These are phyloP conservation scores for Thalassiosira mediterranea DNA, from an alignment of 352 stramenopile species.

Conservation along the genomic window DNA sequence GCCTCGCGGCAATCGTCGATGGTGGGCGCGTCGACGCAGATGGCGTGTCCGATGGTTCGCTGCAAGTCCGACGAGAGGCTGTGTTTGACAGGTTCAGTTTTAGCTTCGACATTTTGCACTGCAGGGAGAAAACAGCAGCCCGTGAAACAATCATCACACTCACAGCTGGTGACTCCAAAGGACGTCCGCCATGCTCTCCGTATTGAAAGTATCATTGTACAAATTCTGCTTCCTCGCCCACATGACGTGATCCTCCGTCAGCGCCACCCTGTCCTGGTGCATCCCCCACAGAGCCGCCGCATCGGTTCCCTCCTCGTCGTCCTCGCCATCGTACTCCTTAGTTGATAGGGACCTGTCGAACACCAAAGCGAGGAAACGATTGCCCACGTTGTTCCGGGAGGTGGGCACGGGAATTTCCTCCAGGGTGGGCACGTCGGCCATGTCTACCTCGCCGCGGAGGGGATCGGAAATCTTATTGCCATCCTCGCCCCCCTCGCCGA, in stretches of 20 bases:
- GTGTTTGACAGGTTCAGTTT: background rate
- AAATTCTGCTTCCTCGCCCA: slow-evolving; percentile 80
- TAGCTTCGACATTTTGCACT: slow-evolving; percentile 17
- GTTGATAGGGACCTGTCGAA: slow-evolving; percentile 61
- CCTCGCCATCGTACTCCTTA: slow-evolving; percentile 18
- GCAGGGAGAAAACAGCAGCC: background rate
- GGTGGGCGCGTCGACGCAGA: slow-evolving; percentile 75
- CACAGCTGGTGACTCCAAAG: slow-evolving; percentile 79
- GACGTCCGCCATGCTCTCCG: slow-evolving; percentile 79
- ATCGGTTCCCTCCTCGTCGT: slow-evolving; percentile 28
- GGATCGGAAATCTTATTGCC: background rate
- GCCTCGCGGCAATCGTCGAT: slow-evolving; percentile 66
- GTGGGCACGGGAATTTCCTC: slow-evolving; percentile 73
- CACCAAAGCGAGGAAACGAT: slow-evolving; percentile 73
- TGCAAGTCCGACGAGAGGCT: slow-evolving; percentile 78
- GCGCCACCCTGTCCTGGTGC: slow-evolving; percentile 63
- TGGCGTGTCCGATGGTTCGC: slow-evolving; percentile 70
- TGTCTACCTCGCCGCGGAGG: slow-evolving; percentile 48
- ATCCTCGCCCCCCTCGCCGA: slow-evolving; percentile 27
- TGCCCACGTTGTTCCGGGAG: slow-evolving; percentile 78
- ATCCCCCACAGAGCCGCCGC: slow-evolving; percentile 59
- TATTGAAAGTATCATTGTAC: slow-evolving; percentile 84
- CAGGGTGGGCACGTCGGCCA: slow-evolving; percentile 50
- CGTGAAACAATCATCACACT: slow-evolving; percentile 43
- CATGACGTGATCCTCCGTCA: slow-evolving; percentile 65